Evolutionary conservation across 2,329 filamentous ascomycete genomes (phyloP).

Genomic region (Claviceps africana): DNA sequence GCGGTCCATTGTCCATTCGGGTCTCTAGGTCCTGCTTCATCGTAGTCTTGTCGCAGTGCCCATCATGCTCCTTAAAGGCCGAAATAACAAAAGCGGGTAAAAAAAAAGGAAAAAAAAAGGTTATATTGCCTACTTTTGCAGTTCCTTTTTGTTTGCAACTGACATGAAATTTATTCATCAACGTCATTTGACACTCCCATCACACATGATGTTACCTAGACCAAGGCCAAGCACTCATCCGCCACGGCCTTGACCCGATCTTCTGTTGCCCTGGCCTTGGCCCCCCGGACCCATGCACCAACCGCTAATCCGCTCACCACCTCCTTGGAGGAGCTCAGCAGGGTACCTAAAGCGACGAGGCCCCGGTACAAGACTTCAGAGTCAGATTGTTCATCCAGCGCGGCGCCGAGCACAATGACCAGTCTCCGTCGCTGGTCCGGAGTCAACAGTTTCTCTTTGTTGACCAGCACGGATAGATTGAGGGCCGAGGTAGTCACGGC

Average conservation of each 20-base stretch:
- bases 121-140: no score
- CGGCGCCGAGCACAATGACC: constrained; percentile 45
- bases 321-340: constrained; percentile 38
- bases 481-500: constrained; percentile 71
- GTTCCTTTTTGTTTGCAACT: neutral
- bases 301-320: constrained; percentile 29
- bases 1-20: neutral
- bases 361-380: constrained; percentile 72
- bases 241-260: constrained; percentile 32
- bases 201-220: neutral
- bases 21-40: neutral
- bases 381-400: constrained; percentile 56
- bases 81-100: neutral
- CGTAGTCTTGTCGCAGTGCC: neutral
- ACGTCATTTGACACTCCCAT: neutral
- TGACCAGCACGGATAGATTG: constrained; percentile 66
- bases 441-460: constrained; percentile 26
- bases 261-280: constrained; percentile 30
- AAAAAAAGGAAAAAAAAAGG: neutral
- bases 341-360: constrained; percentile 70
- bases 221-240: constrained; percentile 26
- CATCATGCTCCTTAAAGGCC: no score
- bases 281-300: constrained; percentile 26
- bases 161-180: neutral
- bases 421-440: constrained; percentile 27